These are phyloP conservation scores for Russula vinacea DNA, from an alignment of 768 basidiomycete species.

Conservation along the genomic window DNA sequence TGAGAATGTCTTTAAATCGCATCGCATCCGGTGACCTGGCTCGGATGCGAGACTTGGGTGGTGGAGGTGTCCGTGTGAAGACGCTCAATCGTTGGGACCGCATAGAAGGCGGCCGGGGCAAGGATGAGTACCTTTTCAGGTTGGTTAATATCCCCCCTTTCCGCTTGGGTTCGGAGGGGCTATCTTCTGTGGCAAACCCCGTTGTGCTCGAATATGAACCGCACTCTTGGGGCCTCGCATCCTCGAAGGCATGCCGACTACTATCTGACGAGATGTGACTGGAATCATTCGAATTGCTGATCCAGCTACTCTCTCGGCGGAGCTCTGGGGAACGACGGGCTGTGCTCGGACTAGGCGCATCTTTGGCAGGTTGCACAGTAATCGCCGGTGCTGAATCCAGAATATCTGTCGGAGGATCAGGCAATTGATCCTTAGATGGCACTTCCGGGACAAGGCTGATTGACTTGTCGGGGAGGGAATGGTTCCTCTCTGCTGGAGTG, in stretches of 20 bases:
- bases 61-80: conserved; percentile 30
- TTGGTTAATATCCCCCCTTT: conserved; percentile 34
- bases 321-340: conserved; percentile 11
- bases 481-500: conserved; percentile 18
- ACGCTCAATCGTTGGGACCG: conserved; percentile 23
- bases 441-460: conserved; percentile 19
- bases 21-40: conserved; percentile 60
- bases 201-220: conserved; percentile 11
- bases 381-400: conserved; percentile 3
- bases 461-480: conserved; percentile 7
- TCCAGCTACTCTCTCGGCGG: conserved; percentile 35
- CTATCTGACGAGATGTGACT: conserved; percentile 30
- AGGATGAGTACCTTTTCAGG: conserved; percentile 49
- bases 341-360: neutral
- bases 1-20: conserved; percentile 62
- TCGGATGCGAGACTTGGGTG: conserved; percentile 36
- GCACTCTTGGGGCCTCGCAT: conserved; percentile 4
- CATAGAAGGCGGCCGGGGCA: conserved; percentile 64
- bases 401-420: conserved; percentile 7
- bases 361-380: neutral
- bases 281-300: conserved; percentile 30
- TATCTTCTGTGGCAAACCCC: conserved; percentile 14
- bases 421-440: conserved; percentile 15
- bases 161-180: conserved; percentile 23
- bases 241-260: conserved; percentile 26